Percentiles rank a stretch among this genome's conserved stretches.
phyloP scores from a whole-genome alignment of 306 rosid species.

The Luffa acutangula region DNA sequence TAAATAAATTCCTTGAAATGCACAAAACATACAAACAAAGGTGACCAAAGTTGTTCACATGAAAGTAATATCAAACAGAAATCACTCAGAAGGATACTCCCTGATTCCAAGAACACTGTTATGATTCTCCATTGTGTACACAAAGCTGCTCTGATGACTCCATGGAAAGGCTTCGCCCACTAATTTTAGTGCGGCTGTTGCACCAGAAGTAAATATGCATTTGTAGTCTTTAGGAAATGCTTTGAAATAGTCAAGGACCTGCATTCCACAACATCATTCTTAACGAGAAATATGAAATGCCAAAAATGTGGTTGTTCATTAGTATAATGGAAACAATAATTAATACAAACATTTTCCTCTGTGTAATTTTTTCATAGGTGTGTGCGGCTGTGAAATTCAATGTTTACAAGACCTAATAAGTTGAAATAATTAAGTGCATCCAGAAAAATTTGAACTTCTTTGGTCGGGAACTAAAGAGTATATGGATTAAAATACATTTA shows the following conservation, averaged over 20 bases:
- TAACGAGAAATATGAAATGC: neutral
- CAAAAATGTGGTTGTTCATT: neutral
- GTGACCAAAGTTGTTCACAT: neutral
- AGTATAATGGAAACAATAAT: neutral
- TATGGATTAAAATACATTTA: slow-evolving; percentile 11
- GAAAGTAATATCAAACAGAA: neutral
- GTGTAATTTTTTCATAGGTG: neutral
- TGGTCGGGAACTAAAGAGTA: neutral
- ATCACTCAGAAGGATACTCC: slow-evolving; percentile 68
- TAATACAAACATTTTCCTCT: neutral
- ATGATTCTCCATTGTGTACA: slow-evolving; percentile 88
- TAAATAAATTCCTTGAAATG: neutral
- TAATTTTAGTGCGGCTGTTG: slow-evolving; percentile 77
- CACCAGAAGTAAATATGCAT: slow-evolving; percentile 95
- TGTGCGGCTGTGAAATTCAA: neutral
- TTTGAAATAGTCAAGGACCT: slow-evolving; percentile 80
- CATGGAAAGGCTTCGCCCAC: slow-evolving; percentile 98
- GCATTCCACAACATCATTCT: slow-evolving; percentile 5
- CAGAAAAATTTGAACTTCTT: neutral
- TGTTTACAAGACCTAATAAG: neutral
- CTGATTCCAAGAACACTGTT: slow-evolving; percentile 92
- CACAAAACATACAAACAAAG: neutral
- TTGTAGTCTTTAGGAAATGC: slow-evolving; percentile 85
- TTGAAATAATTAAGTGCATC: neutral
- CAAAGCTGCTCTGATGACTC: slow-evolving; percentile 58